Conservation (phyloP, 1,139 yeast genomes). For the Debaryomyces nepalensis region DNA sequence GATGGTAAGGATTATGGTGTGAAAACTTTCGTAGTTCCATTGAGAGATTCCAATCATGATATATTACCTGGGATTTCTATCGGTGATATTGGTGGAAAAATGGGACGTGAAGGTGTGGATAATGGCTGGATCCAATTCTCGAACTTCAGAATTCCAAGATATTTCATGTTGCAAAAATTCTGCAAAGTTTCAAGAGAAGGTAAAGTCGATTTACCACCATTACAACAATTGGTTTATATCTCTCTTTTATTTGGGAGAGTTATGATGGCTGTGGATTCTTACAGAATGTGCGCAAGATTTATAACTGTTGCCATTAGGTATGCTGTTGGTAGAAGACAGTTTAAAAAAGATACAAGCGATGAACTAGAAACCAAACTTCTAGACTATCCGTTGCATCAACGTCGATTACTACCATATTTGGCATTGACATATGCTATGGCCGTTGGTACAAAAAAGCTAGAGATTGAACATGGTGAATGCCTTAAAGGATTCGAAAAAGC, state of each 20-base stretch:
- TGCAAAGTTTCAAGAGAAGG: conserved; percentile 48
- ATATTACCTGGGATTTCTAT: conserved; percentile 48
- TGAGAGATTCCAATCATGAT: conserved; percentile 50
- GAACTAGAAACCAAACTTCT: conserved; percentile 41
- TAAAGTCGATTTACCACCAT: conserved; percentile 47
- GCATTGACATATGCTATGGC: conserved; percentile 49
- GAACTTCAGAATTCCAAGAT: conserved; percentile 49
- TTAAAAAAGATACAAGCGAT: conserved; percentile 35
- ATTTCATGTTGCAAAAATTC: conserved; percentile 54
- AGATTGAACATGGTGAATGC: conserved; percentile 34
- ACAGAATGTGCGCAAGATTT: conserved; percentile 46
- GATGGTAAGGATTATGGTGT: conserved; percentile 53
- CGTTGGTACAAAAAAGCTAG: conserved; percentile 45
- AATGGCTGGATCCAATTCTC: conserved; percentile 57
- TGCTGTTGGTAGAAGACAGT: conserved; percentile 52
- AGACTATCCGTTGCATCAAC: conserved; percentile 54
- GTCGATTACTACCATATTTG: conserved; percentile 49
- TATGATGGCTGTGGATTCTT: conserved; percentile 49
- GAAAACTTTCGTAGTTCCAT: conserved; percentile 53
- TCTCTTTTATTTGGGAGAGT: conserved; percentile 53
- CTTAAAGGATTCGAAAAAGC: conserved; percentile 41
- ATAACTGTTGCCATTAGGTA: conserved; percentile 50
- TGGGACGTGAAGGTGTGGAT: conserved; percentile 56
- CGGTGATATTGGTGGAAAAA: conserved; percentile 55
- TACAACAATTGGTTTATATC: conserved; percentile 52